Evolutionary conservation across 768 basidiomycete species (phyloP).

Genomic region (Mycena polygramma): DNA sequence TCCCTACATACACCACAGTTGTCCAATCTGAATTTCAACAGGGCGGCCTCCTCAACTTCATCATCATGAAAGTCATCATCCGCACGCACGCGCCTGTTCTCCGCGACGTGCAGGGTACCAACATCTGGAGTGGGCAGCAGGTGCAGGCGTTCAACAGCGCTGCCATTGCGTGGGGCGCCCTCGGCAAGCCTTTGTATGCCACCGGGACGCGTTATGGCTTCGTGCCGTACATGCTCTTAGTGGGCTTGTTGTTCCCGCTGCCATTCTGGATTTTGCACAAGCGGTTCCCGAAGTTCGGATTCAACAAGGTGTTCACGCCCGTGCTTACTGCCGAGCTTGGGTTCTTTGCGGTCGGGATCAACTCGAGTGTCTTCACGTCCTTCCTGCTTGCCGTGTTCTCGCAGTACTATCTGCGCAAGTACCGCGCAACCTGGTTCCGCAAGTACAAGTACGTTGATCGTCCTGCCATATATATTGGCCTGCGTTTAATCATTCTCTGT

Average conservation of each 20-base stretch:
- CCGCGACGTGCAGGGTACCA: slow-evolving; percentile 60
- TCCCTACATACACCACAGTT: no score
- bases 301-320: slow-evolving; percentile 59
- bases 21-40: slow-evolving; percentile 17
- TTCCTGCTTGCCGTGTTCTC: slow-evolving; percentile 47
- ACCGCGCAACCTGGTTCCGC: slow-evolving; percentile 50
- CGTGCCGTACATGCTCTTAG: slow-evolving; percentile 58
- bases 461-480: background rate
- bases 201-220: slow-evolving; percentile 59
- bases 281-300: slow-evolving; percentile 59
- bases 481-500: background rate
- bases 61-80: slow-evolving; percentile 63
- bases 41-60: slow-evolving; percentile 64
- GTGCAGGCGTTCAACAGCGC: slow-evolving; percentile 64
- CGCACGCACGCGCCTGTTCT: slow-evolving; percentile 54
- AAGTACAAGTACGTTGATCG: slow-evolving; percentile 46
- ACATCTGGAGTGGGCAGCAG: slow-evolving; percentile 70
- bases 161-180: slow-evolving; percentile 69
- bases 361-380: slow-evolving; percentile 46
- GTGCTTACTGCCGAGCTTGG: slow-evolving; percentile 40
- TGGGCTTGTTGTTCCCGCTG: slow-evolving; percentile 63
- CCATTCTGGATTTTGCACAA: slow-evolving; percentile 65
- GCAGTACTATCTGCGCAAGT: slow-evolving; percentile 54
- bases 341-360: slow-evolving; percentile 55
- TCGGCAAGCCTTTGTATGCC: slow-evolving; percentile 61